Evolutionary conservation across 495 filamentous ascomycete genomes (phyloP).

Genomic region (Xylaria telfairii): DNA sequence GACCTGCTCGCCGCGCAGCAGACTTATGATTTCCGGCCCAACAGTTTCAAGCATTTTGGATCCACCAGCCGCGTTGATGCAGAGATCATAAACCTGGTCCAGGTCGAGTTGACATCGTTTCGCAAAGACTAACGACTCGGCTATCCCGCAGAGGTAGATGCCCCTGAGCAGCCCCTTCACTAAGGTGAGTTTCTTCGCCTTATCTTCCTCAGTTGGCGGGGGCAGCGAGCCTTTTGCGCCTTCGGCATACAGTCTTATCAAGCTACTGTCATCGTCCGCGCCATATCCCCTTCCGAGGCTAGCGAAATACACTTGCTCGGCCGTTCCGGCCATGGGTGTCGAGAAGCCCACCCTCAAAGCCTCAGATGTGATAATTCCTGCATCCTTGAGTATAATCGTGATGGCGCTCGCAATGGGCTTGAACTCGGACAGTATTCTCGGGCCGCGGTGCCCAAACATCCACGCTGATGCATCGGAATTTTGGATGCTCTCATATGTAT

Average conservation of each 20-base stretch:
- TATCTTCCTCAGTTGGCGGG: conserved; percentile 22
- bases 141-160: conserved; percentile 69
- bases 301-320: conserved; percentile 73
- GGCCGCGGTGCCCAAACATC: conserved; percentile 81
- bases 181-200: conserved; percentile 54
- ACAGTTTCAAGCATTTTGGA: conserved; percentile 65
- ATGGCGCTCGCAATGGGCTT: conserved; percentile 72
- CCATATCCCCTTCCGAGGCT: conserved; percentile 67
- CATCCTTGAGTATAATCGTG: conserved; percentile 82
- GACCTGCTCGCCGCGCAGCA: conserved; percentile 38
- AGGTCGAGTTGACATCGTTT: conserved; percentile 66
- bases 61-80: conserved; percentile 71
- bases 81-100: conserved; percentile 69
- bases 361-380: conserved; percentile 76
- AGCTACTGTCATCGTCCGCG: conserved; percentile 71
- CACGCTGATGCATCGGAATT: conserved; percentile 69
- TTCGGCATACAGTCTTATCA: conserved; percentile 67
- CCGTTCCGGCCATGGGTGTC: conserved; percentile 71
- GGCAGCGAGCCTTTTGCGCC: conserved; percentile 21
- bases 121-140: conserved; percentile 72
- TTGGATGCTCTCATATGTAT: conserved; percentile 63
- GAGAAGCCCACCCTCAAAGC: conserved; percentile 66
- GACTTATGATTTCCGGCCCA: conserved; percentile 61
- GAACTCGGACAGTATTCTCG: conserved; percentile 71
- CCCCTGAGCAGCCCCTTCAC: conserved; percentile 66